Evolutionary conservation across 768 basidiomycete genomes (phyloP), one percentile per base, ranked within the genome.

Genomic region (Russula brevipes): DNA sequence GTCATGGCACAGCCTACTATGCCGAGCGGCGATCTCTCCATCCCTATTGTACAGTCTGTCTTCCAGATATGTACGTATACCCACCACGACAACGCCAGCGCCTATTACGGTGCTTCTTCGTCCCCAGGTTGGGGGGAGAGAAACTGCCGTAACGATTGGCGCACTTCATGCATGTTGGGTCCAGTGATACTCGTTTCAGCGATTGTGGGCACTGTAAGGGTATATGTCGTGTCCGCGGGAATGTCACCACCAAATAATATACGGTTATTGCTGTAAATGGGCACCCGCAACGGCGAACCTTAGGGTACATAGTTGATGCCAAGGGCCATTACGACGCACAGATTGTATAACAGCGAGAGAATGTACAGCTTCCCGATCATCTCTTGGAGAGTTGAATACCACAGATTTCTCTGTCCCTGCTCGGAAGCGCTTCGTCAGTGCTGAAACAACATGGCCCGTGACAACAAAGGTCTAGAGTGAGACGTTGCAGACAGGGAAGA

Each of bases 271-370:
- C 49, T 61, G 55, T 19, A 35, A 50, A 62, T 41, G 12, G 41
- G 33, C 2, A 39, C 36, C 24, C 33, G 30, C 24, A n/a, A 35
- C 4, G 19, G 14, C 44, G 9, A 35, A 51, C 66, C 75, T 65
- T 75, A 71, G 56, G 30, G 41, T 4, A 44, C 4, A 36, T 9
- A 3, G 30, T 5, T 7, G 39, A 44, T 51, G n/a, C 12, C 5
- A 5, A 24, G 19, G 50, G 10, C 12, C 4, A 9, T 14, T n/a
- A 36, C 7, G 3, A 53, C 44, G 31, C 24, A 63, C 45, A 58
- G 50, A 44, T 63, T 63, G 30, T 46, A 53, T 17, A 58, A 53
- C 14, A 50, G 60, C 3, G 44, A 58, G n/a, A 57, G 61, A 4
- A 58, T 12, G 10, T 63, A 53, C 14, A 63, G 51, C 57, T 54